These are phyloP conservation scores for Phytophthora pistaciae DNA, from an alignment of 352 stramenopile species.

Conservation along the genomic window DNA sequence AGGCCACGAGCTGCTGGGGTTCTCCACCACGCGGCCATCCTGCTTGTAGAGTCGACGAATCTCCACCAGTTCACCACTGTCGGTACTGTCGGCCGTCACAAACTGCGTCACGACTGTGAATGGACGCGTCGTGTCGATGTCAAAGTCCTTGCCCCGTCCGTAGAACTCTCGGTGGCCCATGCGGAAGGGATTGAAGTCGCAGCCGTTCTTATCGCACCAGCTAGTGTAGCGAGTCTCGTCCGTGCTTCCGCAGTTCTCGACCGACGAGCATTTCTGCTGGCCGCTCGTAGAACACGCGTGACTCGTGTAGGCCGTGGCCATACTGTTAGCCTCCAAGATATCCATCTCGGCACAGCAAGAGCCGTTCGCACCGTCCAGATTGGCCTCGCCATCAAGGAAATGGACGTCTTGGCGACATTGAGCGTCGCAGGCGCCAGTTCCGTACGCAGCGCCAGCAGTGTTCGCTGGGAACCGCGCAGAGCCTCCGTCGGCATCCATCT, in stretches of 20 bases:
- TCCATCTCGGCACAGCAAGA: conserved; percentile 65
- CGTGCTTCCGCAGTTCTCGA: conserved; percentile 41
- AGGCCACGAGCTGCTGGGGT: conserved; percentile 30
- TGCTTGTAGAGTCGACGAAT: conserved; percentile 66
- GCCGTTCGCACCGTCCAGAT: conserved; percentile 48
- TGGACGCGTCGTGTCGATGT: conserved; percentile 51
- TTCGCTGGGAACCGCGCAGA: conserved; percentile 41
- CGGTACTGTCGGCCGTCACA: conserved; percentile 52
- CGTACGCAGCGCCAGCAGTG: conserved; percentile 49
- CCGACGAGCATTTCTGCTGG: conserved; percentile 31
- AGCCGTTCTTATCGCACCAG: conserved; percentile 64
- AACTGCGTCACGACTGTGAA: conserved; percentile 75
- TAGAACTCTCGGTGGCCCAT: conserved; percentile 61
- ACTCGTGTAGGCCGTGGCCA: conserved; percentile 43
- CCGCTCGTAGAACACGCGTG: conserved; percentile 43
- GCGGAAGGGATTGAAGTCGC: conserved; percentile 63
- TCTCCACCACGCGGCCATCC: conserved; percentile 39
- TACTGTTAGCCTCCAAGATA: conserved; percentile 58
- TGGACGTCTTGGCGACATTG: conserved; percentile 66
- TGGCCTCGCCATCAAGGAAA: conserved; percentile 62
- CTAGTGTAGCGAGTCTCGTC: conserved; percentile 45
- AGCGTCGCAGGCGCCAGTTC: conserved; percentile 65
- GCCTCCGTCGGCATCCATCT: conserved; percentile 59
- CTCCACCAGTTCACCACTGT: conserved; percentile 48
- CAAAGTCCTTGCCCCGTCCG: conserved; percentile 42